These are phyloP conservation scores for Huntiella omanensis DNA, from an alignment of 2,329 filamentous ascomycete species.

Conservation along the genomic window DNA sequence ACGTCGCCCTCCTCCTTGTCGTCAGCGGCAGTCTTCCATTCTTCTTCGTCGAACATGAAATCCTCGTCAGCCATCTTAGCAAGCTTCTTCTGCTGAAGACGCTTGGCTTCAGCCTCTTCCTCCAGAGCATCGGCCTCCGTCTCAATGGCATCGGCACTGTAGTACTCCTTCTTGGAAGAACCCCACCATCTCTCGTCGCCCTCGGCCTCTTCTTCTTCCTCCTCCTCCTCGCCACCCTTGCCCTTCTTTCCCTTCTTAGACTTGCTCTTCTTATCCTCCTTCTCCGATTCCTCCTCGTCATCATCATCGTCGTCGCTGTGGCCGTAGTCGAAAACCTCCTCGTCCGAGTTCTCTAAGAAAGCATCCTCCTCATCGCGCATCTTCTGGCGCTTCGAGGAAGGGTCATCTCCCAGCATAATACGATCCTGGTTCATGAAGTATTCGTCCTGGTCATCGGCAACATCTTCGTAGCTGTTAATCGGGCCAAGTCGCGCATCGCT, in stretches of 20 bases:
- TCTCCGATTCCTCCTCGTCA: conserved; percentile 23
- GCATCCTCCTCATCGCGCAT: conserved; percentile 48
- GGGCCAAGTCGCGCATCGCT: conserved; percentile 42
- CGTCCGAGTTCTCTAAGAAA: conserved; percentile 40
- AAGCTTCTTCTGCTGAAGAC: conserved; percentile 79
- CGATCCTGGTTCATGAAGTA: conserved; percentile 77
- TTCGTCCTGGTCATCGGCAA: conserved; percentile 87
- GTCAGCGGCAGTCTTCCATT: conserved; percentile 50
- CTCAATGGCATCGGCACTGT: conserved; percentile 60
- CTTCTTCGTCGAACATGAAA: conserved; percentile 78
- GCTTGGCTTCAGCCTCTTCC: conserved; percentile 77
- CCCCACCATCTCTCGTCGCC: conserved; percentile 63
- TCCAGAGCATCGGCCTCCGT: conserved; percentile 56
- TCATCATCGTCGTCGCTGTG: conserved; percentile 22
- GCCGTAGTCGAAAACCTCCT: conserved; percentile 36
- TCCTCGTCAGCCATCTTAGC: conserved; percentile 79
- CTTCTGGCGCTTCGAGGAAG: conserved; percentile 57
- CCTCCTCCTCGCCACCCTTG: conserved; percentile 25
- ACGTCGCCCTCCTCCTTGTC: conserved; percentile 32
- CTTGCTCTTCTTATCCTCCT: conserved; percentile 25
- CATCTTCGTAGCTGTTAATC: conserved; percentile 54
- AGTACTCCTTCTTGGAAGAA: conserved; percentile 74
- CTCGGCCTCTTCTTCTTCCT: conserved; percentile 35
- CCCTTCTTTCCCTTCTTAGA: conserved; percentile 18
- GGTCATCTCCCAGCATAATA: conserved; percentile 67